Conservation (phyloP, 2,329 filamentous ascomycete species). For the Apiospora saccharicola region DNA sequence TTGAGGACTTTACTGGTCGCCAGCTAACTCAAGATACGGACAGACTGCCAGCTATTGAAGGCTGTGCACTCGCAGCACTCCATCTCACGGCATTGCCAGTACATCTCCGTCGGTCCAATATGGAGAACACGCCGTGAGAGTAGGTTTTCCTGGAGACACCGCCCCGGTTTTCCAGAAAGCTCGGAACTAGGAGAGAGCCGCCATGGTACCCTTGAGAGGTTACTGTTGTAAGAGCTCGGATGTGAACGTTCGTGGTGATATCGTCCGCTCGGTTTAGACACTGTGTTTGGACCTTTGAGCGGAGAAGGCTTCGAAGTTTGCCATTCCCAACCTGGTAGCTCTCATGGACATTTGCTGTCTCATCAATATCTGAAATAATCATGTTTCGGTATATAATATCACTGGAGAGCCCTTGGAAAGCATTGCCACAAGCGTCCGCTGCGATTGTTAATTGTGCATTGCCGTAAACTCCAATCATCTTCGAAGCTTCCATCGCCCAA, state of each 20-base stretch:
- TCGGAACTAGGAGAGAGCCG: neutral
- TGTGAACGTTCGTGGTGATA: neutral
- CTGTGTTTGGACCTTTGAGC: neutral
- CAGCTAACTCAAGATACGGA: too few species aligned
- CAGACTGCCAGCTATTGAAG: too few species aligned
- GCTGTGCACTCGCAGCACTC: too few species aligned
- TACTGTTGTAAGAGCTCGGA: too few species aligned
- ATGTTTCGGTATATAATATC: too few species aligned
- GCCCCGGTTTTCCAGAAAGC: neutral
- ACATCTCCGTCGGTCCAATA: too few species aligned
- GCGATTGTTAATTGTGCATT: slow-evolving; percentile 22
- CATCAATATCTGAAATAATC: too few species aligned
- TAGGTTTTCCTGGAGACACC: neutral
- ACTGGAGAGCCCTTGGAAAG: neutral
- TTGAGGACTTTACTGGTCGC: too few species aligned
- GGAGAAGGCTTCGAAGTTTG: neutral
- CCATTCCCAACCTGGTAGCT: too few species aligned
- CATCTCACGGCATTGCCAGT: too few species aligned
- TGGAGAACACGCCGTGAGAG: neutral
- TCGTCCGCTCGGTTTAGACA: neutral
- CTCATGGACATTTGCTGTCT: too few species aligned
- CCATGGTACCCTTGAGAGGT: neutral
- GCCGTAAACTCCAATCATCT: slow-evolving; percentile 30
- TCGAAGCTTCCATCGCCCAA: slow-evolving; percentile 29
- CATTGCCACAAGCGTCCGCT: neutral